These are phyloP conservation scores for Lodderomyces orthopsilosis DNA, from an alignment of 1,139 yeast genomes.

Conservation along the genomic window DNA sequence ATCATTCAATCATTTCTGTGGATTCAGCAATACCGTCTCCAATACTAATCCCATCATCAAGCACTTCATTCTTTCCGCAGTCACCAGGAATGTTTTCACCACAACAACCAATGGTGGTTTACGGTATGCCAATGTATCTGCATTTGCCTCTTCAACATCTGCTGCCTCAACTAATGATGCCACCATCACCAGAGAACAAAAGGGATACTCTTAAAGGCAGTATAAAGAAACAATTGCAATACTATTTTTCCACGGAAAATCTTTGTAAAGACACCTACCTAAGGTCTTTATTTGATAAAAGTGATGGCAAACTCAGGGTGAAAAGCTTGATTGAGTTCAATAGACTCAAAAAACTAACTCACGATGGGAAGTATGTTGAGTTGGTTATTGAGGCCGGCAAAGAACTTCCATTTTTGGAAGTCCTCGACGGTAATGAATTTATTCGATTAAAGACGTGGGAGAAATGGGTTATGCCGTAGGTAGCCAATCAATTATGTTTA, in stretches of 20 bases:
- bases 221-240: conserved; percentile 20
- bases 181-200: not conserved
- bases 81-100: conserved; percentile 1
- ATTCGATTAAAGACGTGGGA: conserved; percentile 20
- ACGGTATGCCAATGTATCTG: conserved; percentile 1
- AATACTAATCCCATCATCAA: conserved; percentile 2
- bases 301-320: conserved; percentile 20
- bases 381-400: conserved; percentile 17
- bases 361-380: conserved; percentile 18
- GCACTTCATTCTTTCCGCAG: not conserved
- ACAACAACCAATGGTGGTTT: conserved; percentile 3
- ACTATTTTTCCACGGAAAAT: conserved; percentile 27
- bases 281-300: conserved; percentile 18
- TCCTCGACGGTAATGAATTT: conserved; percentile 14
- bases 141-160: not conserved
- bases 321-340: conserved; percentile 19
- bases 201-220: conserved; percentile 5
- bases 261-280: conserved; percentile 25
- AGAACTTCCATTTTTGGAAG: conserved; percentile 16
- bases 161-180: not conserved
- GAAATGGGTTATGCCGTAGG: conserved; percentile 15
- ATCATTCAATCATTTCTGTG: not conserved
- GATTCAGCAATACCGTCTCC: not conserved
- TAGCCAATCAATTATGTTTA: not conserved
- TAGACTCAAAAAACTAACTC: conserved; percentile 19